Base-by-base conservation (phyloP, 2,329 filamentous ascomycete species). In the Endothia cerciana region DNA sequence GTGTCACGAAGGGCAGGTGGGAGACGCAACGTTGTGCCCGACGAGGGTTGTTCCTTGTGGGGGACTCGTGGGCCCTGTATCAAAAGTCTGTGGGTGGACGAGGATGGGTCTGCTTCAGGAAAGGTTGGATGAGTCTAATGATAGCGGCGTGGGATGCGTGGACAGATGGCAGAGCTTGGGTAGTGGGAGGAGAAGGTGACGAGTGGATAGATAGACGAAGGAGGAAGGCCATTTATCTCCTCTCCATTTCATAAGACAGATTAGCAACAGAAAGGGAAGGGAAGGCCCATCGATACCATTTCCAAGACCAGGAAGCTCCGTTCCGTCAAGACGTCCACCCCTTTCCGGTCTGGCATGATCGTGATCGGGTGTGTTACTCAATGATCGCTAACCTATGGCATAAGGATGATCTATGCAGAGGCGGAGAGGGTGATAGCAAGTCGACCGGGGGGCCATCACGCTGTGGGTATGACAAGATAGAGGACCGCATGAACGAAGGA, bases 191-290 rank as follows among this genome's bases (percentile, higher is more conserved):
- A 58, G 45, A 36, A 53, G 49, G 45, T 41, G 47, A 36, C 30
- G 22, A 59, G 15, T 2, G 40, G 7, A 13, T 53, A 3, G 19
- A 58, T n/a, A 7, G 60, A 63, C 56, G 67, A 67, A 63, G 67
- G 62, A 68, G 62, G 62, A 59, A 59, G 47, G 55, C 65, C 62
- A 65, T 68, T 68, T 68, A 68, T 68, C 60, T 65, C 60, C 61
- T 41, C 45, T 17, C 43, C 38, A 41, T 38, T 17, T 43, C 55
- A 43, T 43, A 38, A 59, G 22, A 57, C 28, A n/a, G 33, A 62
- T 51, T 43, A 56, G 49, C 40, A 55, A 59, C 36, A 41, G 15
- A 33, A 47, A 55, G 36, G 45, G 22, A 19, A 30, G 22, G 41
- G 30, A 45, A 28, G 17, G 15, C 25, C 47, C 36, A 36, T 49